Evolutionary conservation across 2,329 filamentous ascomycete species (phyloP).

Genomic region (Colletotrichum cereale): DNA sequence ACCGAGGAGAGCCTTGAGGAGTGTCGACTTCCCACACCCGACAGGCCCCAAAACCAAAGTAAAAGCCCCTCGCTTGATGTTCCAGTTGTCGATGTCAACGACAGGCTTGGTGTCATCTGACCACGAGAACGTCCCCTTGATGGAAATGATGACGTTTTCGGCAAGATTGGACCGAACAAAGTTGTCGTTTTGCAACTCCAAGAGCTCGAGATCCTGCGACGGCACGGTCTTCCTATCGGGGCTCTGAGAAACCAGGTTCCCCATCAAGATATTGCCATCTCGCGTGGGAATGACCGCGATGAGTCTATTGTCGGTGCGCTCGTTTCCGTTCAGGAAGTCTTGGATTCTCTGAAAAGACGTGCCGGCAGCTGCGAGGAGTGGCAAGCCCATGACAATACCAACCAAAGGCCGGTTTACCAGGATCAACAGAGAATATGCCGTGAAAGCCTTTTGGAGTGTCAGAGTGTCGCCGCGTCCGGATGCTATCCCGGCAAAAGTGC

Average conservation of each 20-base stretch:
- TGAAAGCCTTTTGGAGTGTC: constrained; percentile 42
- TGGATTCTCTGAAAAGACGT: constrained; percentile 46
- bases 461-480: constrained; percentile 12
- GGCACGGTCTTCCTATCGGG: not conserved
- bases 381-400: constrained; percentile 43
- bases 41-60: constrained; percentile 51
- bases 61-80: constrained; percentile 29
- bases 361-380: constrained; percentile 38
- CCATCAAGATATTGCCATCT: too few species aligned
- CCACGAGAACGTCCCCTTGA: constrained; percentile 38
- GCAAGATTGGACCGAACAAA: not conserved
- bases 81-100: constrained; percentile 32
- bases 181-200: not conserved
- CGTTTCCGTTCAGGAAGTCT: constrained; percentile 43
- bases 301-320: constrained; percentile 38
- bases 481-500: constrained; percentile 41
- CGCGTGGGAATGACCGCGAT: not conserved
- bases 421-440: constrained; percentile 42
- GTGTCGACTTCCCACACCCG: constrained; percentile 52
- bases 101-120: constrained; percentile 26
- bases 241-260: not conserved
- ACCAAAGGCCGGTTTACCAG: constrained; percentile 44
- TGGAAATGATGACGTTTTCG: not conserved
- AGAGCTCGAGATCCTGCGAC: constrained; percentile 2
- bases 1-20: constrained; percentile 49